Evolutionary conservation across 2,329 filamentous ascomycete species (phyloP), one percentile per base, ranked within the genome.

Genomic region (Didymella segeticola): DNA sequence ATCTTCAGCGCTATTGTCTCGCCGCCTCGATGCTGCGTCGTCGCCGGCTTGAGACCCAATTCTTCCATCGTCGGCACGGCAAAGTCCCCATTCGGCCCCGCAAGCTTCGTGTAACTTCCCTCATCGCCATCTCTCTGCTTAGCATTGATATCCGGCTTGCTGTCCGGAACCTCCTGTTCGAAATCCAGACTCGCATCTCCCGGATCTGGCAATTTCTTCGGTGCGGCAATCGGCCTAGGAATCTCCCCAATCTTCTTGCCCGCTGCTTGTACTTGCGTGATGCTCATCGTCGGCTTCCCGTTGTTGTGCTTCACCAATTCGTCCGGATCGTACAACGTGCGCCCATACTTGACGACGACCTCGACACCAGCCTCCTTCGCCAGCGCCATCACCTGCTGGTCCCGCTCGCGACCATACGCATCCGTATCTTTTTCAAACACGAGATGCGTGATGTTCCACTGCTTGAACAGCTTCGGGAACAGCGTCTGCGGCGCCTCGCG

Each of bases 391-490:
- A 93, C 81, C 15, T 77, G 75, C 1, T 78, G 79, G 71, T 93
- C 89, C 43, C 89, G 76, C 33, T 85, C 81, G 14, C 83, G 80
- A 4, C 80, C 88, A 73, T 92, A 92, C 0, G 86, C 80, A 76
- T 93, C 89, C 0, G 88, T 90, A 63, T 92, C 89, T 65, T 88
- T 89, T 69, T 93, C 89, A 63, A 91, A 92, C 0, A 91, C 89
- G 5, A 92, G 74, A 73, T 92, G 89, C 0, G 88, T 89, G 22
- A 90, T 85, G 1, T 83, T 82, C 89, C 89, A 93, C 15, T 83
- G 82, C 62, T 85, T 84, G 79, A 91, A 89, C 1, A 92, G 76
- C 71, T 90, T 90, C 1, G 86, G 86, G 3, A 92, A 79, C 1
- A 91, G 72, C 0, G 86, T 90, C 66, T 89, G 86, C 0, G 89